Evolutionary conservation across 1,284 basidiomycete species (phyloP).

Genomic region (Spongiforma sp.): DNA sequence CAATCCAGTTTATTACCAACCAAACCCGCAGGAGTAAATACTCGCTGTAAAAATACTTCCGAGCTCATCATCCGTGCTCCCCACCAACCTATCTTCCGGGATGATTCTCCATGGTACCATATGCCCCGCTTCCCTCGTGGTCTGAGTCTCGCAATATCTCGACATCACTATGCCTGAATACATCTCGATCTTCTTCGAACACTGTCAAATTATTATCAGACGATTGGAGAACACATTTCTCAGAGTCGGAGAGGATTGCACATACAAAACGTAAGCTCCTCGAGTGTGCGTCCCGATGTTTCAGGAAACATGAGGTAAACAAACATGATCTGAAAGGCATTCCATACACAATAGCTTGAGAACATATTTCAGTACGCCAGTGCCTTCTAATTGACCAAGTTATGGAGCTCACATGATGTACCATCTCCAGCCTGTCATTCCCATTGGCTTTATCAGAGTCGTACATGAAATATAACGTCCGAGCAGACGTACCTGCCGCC

Average conservation of each 20-base stretch:
- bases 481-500: constrained; percentile 10
- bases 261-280: constrained; percentile 65
- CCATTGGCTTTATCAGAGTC: neutral
- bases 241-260: constrained; percentile 8
- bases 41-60: neutral
- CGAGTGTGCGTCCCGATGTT: constrained; percentile 57
- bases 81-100: neutral
- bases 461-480: no score
- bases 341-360: constrained; percentile 51
- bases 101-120: constrained; percentile 8
- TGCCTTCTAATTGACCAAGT: neutral
- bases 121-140: constrained; percentile 2
- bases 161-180: neutral
- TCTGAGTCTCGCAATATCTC: constrained; percentile 2
- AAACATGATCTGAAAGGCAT: constrained; percentile 51
- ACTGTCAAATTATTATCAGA: constrained; percentile 11
- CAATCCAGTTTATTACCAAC: no score
- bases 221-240: neutral
- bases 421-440: constrained; percentile 27
- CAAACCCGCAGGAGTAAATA: neutral
- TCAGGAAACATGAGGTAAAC: constrained; percentile 61
- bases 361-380: neutral
- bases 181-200: constrained; percentile 20
- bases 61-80: neutral
- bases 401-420: constrained; percentile 20